These are phyloP conservation scores for Cyclocybe aegerita DNA, from an alignment of 768 basidiomycete genomes.

Conservation along the genomic window DNA sequence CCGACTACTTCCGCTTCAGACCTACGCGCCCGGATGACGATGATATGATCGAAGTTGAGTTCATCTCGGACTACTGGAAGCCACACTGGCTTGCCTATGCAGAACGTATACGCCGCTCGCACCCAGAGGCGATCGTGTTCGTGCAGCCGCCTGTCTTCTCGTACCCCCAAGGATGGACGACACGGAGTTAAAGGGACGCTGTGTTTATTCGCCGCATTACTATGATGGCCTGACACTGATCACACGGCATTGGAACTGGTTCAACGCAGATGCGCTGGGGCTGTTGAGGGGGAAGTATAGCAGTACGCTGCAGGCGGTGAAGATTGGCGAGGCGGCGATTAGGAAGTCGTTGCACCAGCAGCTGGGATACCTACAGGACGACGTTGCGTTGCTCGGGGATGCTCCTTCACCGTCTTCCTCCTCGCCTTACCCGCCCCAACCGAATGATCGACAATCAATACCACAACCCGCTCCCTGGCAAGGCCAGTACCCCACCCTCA, in stretches of 20 bases:
- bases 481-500: slow-evolving; percentile 74
- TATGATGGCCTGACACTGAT: slow-evolving; percentile 94
- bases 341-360: slow-evolving; percentile 81
- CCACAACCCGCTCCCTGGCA: background rate
- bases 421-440: background rate
- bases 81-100: slow-evolving; percentile 64
- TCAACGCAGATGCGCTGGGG: slow-evolving; percentile 94
- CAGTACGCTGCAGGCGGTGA: slow-evolving; percentile 40
- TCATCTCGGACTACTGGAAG: slow-evolving; percentile 78
- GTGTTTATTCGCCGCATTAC: slow-evolving; percentile 80
- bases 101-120: slow-evolving; percentile 57
- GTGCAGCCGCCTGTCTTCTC: slow-evolving; percentile 91
- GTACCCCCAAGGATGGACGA: slow-evolving; percentile 64
- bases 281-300: slow-evolving; percentile 83
- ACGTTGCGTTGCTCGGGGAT: slow-evolving; percentile 60
- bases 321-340: slow-evolving; percentile 82
- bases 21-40: slow-evolving; percentile 20
- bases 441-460: background rate
- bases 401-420: background rate
- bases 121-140: slow-evolving; percentile 87
- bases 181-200: slow-evolving; percentile 62
- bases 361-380: slow-evolving; percentile 73
- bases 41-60: slow-evolving; percentile 52
- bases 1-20: slow-evolving; percentile 69
- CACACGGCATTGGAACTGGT: slow-evolving; percentile 92